phyloP scores from a whole-genome alignment of 768 basidiomycete genomes.

The Hypholoma sublateritium region DNA sequence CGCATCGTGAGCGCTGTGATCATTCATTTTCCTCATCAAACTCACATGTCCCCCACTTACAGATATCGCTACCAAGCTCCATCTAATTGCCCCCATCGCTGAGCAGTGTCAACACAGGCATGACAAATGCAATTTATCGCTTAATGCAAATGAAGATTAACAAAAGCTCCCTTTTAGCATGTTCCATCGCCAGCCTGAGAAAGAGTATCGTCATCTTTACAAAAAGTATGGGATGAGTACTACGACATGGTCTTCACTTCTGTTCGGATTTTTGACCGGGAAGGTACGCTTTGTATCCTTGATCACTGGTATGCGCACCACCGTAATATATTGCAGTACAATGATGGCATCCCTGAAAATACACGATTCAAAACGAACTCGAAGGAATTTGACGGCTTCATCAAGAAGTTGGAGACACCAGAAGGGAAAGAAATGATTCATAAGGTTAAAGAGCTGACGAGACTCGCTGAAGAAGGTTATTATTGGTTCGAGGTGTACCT shows the following conservation, averaged over 20 bases:
- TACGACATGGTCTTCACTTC: conserved; percentile 73
- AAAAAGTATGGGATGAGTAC: conserved; percentile 66
- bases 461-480: conserved; percentile 56
- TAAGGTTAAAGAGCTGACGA: conserved; percentile 68
- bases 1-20: conserved; percentile 41
- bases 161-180: conserved; percentile 42
- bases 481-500: background rate
- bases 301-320: background rate
- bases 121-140: background rate
- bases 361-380: conserved; percentile 64
- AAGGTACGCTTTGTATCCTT: conserved; percentile 41
- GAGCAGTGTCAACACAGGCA: conserved; percentile 74
- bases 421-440: conserved; percentile 65
- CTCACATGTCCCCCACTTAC: background rate
- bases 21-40: background rate
- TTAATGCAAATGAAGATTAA: background rate
- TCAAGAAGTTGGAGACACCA: conserved; percentile 50
- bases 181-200: conserved; percentile 80
- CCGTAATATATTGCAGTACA: conserved; percentile 43
- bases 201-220: conserved; percentile 69
- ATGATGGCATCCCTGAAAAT: conserved; percentile 70
- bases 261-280: conserved; percentile 71
- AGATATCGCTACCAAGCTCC: conserved; percentile 68
- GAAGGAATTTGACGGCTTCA: conserved; percentile 51
- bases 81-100: conserved; percentile 65